These are phyloP conservation scores for Vigna nakashimae DNA, from an alignment of 306 rosid species.

Conservation along the genomic window DNA sequence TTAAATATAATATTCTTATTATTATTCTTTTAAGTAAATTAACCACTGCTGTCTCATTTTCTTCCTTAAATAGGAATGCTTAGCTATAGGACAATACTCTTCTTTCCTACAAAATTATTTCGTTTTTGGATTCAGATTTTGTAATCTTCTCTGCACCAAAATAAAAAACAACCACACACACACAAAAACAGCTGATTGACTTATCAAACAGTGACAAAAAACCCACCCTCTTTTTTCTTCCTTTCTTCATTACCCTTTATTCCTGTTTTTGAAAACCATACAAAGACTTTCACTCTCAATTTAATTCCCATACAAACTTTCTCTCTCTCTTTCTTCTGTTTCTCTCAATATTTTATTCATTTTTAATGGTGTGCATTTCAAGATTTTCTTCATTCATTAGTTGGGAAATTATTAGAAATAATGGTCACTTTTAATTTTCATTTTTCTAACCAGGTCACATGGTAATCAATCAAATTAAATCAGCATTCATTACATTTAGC, in stretches of 20 bases:
- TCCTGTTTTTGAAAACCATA: background rate
- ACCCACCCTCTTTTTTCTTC: constrained; percentile 56
- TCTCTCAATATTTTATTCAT: background rate
- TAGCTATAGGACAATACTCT: constrained; percentile 32
- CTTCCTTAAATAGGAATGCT: constrained; percentile 53
- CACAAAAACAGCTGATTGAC: constrained; percentile 44
- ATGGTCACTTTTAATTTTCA: background rate
- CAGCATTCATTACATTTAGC: background rate
- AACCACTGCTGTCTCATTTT: constrained; percentile 36
- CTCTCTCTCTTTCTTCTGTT: background rate
- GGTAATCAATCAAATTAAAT: background rate
- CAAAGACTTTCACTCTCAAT: background rate
- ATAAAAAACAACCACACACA: constrained; percentile 7
- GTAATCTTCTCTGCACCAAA: constrained; percentile 20
- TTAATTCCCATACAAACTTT: background rate
- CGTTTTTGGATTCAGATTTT: constrained; percentile 5
- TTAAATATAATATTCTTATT: background rate
- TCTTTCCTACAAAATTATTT: background rate
- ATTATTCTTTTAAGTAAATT: background rate
- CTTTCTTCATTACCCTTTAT: constrained; percentile 33
- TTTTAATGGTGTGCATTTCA: background rate
- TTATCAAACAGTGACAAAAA: constrained; percentile 41
- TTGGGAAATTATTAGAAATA: background rate
- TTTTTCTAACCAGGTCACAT: background rate
- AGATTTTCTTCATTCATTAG: background rate